phyloP scores from a whole-genome alignment of 768 basidiomycete genomes.

The Panaeolus cyanescens region DNA sequence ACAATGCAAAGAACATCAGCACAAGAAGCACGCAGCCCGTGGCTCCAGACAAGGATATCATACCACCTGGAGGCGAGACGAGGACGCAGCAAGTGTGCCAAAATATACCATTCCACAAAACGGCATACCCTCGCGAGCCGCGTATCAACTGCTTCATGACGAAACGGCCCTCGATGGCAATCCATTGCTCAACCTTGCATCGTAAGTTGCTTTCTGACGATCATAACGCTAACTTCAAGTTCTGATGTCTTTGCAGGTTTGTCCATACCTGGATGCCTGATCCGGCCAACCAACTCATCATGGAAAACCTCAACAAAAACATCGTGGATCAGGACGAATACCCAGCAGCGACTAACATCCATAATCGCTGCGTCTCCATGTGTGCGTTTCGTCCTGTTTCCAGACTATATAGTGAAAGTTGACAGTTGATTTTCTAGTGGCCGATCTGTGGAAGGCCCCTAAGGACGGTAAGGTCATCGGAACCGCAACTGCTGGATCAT shows the following conservation, averaged over 20 bases:
- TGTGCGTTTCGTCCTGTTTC: slow-evolving; percentile 28
- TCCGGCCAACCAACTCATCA: slow-evolving; percentile 53
- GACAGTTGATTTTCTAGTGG: slow-evolving; percentile 32
- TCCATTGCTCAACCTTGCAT: slow-evolving; percentile 63
- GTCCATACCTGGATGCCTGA: slow-evolving; percentile 64
- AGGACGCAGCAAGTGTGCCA: slow-evolving; percentile 38
- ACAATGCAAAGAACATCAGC: slow-evolving; percentile 37
- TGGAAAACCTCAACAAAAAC: slow-evolving; percentile 68
- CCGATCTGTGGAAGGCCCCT: slow-evolving; percentile 67
- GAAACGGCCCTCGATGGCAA: slow-evolving; percentile 61
- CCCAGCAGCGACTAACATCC: slow-evolving; percentile 53
- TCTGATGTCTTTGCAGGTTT: slow-evolving; percentile 30
- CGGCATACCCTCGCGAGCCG: slow-evolving; percentile 45
- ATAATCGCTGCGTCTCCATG: slow-evolving; percentile 58
- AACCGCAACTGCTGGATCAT: slow-evolving; percentile 64
- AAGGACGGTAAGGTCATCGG: slow-evolving; percentile 57
- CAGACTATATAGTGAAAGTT: not conserved
- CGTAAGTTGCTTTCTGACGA: slow-evolving; percentile 38
- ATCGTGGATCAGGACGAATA: slow-evolving; percentile 71
- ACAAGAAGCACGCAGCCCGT: slow-evolving; percentile 33
- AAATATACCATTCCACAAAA: slow-evolving; percentile 47
- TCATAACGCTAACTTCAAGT: not conserved
- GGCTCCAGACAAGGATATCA: slow-evolving; percentile 27
- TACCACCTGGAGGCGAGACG: slow-evolving; percentile 41
- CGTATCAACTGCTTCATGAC: slow-evolving; percentile 54